Evolutionary conservation across 1,139 yeast genomes (phyloP), one percentile per base, ranked within the genome.

Genomic region (Candida glucosophila): DNA sequence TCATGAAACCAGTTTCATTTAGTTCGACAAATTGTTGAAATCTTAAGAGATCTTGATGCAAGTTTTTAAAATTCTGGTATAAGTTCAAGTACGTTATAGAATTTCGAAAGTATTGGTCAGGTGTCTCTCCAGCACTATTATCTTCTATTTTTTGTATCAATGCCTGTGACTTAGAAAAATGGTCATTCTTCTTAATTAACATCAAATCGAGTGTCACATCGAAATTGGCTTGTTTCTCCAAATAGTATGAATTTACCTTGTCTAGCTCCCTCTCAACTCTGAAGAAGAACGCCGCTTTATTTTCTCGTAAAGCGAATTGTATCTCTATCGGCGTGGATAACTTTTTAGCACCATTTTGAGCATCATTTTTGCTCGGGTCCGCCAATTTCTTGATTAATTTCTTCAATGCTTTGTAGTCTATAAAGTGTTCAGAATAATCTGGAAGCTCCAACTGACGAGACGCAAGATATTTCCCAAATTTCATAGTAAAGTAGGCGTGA

Each of bases 401-500:
- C 53, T 90, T 90, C 32, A 90, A 59, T 4, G 92, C 92, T 58
- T 90, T 90, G 55, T 90, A 90, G 56, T 90, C 88, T 49, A 90
- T 88, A 58, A 90, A 90, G 49, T 83, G 81, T 25, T 90, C 88
- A 24, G 93, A 76, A 52, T 90, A 90, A 51, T 90, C 97, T 6
- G 97, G 97, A 31, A 90, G 65, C 52, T 90, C 97, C 40, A 90
- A 67, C 58, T 85, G 95, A 52, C 96, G 73, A 23, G 93, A 81
- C 36, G 94, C 97, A 50, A 90, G 67, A 49, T 86, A 82, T 55
- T 90, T 90, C 30, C 97, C 98, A 54, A 85, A 90, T 67, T 90
- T 90, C 98, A 70, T 70, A 11, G 15, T 20, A n/a, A n/a, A n/a
- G n/a, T n/a, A n/a, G n/a, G n/a, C n/a, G n/a, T n/a, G n/a, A n/a